A percentile compares a stretch with the other conserved stretches of the same genome.
phyloP scores from a whole-genome alignment of 2,329 filamentous ascomycete species.

The Lachnellula occidentalis region DNA sequence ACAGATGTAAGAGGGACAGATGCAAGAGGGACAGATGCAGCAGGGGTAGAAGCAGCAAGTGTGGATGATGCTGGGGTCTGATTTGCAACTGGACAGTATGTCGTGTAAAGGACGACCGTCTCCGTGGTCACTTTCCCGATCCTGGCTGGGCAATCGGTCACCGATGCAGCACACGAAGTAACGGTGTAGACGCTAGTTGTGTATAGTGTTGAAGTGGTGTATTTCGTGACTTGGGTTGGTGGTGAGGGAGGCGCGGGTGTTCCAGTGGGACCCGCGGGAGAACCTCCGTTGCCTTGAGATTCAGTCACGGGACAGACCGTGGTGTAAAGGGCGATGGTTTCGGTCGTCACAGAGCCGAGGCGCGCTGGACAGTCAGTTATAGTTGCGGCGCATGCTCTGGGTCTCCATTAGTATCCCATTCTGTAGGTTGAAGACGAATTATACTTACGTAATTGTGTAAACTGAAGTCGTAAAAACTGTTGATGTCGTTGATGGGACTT shows the following conservation, averaged over 20 bases:
- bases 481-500: slow-evolving; percentile 29
- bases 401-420: neutral
- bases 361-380: slow-evolving; percentile 27
- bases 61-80: neutral
- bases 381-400: slow-evolving; percentile 19
- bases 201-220: slow-evolving; percentile 42
- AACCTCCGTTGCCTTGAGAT: neutral
- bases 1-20: neutral
- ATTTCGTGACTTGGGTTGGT: slow-evolving; percentile 4
- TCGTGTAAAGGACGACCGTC: slow-evolving; percentile 23
- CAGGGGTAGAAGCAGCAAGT: neutral
- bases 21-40: neutral
- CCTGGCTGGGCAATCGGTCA: slow-evolving; percentile 24
- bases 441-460: slow-evolving; percentile 23
- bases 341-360: slow-evolving; percentile 29
- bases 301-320: slow-evolving; percentile 33
- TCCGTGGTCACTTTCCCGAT: slow-evolving; percentile 21
- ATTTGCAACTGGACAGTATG: slow-evolving; percentile 21
- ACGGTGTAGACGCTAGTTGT: slow-evolving; percentile 37
- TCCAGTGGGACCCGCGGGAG: neutral
- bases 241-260: slow-evolving; percentile 1
- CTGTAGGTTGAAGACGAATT: neutral
- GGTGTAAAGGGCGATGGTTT: slow-evolving; percentile 34
- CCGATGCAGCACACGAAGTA: slow-evolving; percentile 21
- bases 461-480: slow-evolving; percentile 47